phyloP scores from a whole-genome alignment of 225 moss, liverwort and hornwort species.

The Ulota crispa region DNA sequence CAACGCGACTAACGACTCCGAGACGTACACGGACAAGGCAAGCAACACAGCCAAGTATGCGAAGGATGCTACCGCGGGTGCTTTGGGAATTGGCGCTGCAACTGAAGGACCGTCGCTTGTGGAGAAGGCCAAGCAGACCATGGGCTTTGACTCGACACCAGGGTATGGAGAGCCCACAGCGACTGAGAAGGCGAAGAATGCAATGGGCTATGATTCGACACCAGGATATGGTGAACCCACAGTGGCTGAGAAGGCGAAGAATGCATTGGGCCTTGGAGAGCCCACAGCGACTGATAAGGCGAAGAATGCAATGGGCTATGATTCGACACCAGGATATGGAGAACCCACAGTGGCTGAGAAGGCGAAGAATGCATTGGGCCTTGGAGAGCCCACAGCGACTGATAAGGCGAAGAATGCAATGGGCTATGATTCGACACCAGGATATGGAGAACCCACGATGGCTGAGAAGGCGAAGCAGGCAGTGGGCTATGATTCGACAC shows the following conservation, averaged over 20 bases:
- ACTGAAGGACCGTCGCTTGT: conserved; percentile 18
- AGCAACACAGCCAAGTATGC: not conserved
- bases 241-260: too few relatives aligned
- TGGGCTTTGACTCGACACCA: not conserved
- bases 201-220: too few relatives aligned
- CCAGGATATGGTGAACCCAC: too few relatives aligned
- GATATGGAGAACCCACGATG: too few relatives aligned
- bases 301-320: conserved; percentile 1
- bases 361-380: not conserved
- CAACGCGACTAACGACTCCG: conserved; percentile 19
- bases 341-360: not conserved
- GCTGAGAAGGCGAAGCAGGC: too few relatives aligned
- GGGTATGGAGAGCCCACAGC: not conserved
- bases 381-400: not conserved
- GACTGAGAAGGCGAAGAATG: not conserved
- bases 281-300: not conserved
- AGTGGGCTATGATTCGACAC: too few relatives aligned
- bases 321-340: not conserved
- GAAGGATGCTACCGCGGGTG: conserved; percentile 17
- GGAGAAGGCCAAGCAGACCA: conserved; percentile 25
- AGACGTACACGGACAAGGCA: conserved; percentile 38
- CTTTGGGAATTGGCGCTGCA: conserved; percentile 4
- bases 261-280: too few relatives aligned
- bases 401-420: not conserved
- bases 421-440: too few relatives aligned